Evolutionary conservation across 2,329 filamentous ascomycete species (phyloP).

Genomic region (Neofusicoccum sp.): DNA sequence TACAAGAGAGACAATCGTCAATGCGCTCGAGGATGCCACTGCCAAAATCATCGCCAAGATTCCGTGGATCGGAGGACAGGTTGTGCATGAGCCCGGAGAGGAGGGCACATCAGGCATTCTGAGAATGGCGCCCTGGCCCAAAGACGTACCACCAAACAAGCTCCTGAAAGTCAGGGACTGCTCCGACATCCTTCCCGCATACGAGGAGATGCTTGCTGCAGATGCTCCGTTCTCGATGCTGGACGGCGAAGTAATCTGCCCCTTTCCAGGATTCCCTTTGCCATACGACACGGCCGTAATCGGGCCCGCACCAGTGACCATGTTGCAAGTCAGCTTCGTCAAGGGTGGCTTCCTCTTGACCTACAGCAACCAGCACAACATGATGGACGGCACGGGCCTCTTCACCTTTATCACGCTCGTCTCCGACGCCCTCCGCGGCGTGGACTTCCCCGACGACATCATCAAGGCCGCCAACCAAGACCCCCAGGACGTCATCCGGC

Average conservation of each 20-base stretch:
- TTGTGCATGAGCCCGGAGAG: slow-evolving; percentile 6
- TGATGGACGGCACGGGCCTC: slow-evolving; percentile 33
- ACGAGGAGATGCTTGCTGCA: slow-evolving; percentile 26
- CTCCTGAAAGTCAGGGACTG: slow-evolving; percentile 25
- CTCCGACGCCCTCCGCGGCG: slow-evolving; percentile 26
- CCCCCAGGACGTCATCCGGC: slow-evolving; percentile 26
- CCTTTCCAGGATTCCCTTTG: slow-evolving; percentile 32
- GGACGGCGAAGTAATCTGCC: slow-evolving; percentile 32
- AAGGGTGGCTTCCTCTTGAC: slow-evolving; percentile 33
- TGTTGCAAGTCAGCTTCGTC: slow-evolving; percentile 33
- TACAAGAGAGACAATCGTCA: slow-evolving; percentile 6
- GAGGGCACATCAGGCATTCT: slow-evolving; percentile 1
- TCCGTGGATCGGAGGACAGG: slow-evolving; percentile 18
- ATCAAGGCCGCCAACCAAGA: slow-evolving; percentile 28
- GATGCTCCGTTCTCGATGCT: slow-evolving; percentile 36
- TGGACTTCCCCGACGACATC: slow-evolving; percentile 24
- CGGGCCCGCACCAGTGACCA: slow-evolving; percentile 25
- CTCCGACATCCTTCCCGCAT: slow-evolving; percentile 22
- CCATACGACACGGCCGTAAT: slow-evolving; percentile 27
- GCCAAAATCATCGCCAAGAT: slow-evolving; percentile 15
- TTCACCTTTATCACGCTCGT: slow-evolving; percentile 31
- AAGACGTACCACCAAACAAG: background rate
- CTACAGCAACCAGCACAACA: slow-evolving; percentile 35
- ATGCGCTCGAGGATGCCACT: slow-evolving; percentile 7
- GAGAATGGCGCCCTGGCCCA: slow-evolving; percentile 9